Base-by-base conservation (phyloP, 2,329 filamentous ascomycete genomes). In the Fusarium sp. region DNA sequence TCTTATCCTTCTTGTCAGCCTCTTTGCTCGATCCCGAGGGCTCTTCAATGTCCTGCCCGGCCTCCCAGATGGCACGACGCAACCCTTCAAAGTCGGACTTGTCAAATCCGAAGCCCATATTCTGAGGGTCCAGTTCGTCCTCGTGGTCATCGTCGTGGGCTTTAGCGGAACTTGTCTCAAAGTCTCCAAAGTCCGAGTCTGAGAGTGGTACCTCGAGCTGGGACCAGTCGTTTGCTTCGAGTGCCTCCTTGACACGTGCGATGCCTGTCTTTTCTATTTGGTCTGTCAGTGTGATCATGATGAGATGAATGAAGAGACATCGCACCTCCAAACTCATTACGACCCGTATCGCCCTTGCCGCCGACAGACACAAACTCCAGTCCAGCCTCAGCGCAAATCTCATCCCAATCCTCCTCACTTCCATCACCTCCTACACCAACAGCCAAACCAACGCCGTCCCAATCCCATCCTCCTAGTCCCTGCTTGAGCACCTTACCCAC, bases 161-260 rank as follows among this genome's bases (percentile, higher is more conserved):
- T 73, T 67, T 84, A 24, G 83, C 80, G 1, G 82, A 69, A 62
- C 81, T 76, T 1, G 81, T 81, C 66, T 84, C 82, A 7, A 79
- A 78, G 22, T 82, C 78, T 10, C 77, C 78, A 65, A 80, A 80
- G 40, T 82, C 80, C 5, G 78, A 80, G 52, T 76, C 71, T 24
- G 72, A 71, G 29, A 75, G 73, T 18, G 73, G 79, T 8, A 57
- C 74, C 10, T 74, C 76, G 13, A 73, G 72, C 62, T 83, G 81
- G 3, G 84, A 85, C 91, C 91, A 93, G 80, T 92, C 91, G 77
- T 92, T 93, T 18, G 90, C 85, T 77, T 93, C 87, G 16, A 93
- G 80, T 0, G 91, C 91, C 77, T 93, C 90, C 10, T 85, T 84
- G 3, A 90, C 85, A 11, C 91, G 85, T 1, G 88, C 84, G 40